These are phyloP conservation scores for Pholiota microspora DNA, from an alignment of 768 basidiomycete genomes.

Conservation along the genomic window DNA sequence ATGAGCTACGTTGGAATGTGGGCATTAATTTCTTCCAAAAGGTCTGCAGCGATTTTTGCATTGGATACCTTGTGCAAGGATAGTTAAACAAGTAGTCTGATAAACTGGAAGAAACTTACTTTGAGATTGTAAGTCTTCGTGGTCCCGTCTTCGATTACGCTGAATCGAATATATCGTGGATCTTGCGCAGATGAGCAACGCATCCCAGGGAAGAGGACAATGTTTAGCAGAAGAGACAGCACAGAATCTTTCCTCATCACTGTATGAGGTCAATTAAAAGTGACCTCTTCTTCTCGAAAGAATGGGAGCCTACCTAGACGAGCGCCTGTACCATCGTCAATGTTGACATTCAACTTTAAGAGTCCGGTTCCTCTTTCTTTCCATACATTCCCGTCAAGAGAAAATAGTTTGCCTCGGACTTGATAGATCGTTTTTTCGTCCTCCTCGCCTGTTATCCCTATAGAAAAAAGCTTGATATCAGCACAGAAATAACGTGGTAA, in stretches of 20 bases:
- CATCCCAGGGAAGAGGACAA: constrained; percentile 79
- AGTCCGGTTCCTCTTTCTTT: constrained; percentile 76
- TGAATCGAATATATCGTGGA: constrained; percentile 76
- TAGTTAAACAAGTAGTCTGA: neutral
- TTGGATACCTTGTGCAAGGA: constrained; percentile 43
- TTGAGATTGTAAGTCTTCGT: constrained; percentile 75
- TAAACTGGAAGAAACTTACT: constrained; percentile 39
- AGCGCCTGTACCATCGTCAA: constrained; percentile 62
- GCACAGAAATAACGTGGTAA: neutral
- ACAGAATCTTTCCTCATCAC: constrained; percentile 90
- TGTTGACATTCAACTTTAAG: constrained; percentile 66
- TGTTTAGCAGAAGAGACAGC: constrained; percentile 69
- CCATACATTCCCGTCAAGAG: constrained; percentile 66
- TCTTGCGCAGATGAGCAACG: constrained; percentile 69
- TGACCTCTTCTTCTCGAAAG: constrained; percentile 1
- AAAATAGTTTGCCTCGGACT: constrained; percentile 74
- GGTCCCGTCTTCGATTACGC: constrained; percentile 59
- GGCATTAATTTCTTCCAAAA: constrained; percentile 55
- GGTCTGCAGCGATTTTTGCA: constrained; percentile 68
- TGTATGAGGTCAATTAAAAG: constrained; percentile 23
- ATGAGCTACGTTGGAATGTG: constrained; percentile 42
- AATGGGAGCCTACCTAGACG: constrained; percentile 53
- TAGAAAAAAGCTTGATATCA: constrained; percentile 9
- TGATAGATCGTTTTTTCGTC: constrained; percentile 77
- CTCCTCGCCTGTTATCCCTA: constrained; percentile 79